These are phyloP conservation scores for Candida quercuum DNA, from an alignment of 805 yeast species.

Conservation along the genomic window DNA sequence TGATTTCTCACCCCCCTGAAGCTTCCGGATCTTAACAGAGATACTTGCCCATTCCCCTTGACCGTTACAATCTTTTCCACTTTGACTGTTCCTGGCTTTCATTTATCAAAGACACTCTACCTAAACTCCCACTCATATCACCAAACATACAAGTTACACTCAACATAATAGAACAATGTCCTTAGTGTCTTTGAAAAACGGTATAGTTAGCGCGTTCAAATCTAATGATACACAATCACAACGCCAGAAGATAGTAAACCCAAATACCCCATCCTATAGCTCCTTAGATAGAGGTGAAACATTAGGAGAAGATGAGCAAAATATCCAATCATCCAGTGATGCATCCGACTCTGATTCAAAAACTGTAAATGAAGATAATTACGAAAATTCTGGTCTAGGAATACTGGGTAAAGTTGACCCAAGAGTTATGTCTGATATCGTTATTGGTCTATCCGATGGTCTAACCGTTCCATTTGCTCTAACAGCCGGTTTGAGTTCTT, in stretches of 20 bases:
- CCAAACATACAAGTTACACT: not conserved
- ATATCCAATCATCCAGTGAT: constrained; percentile 3
- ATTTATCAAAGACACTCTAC: not conserved
- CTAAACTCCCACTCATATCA: not conserved
- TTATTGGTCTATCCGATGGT: constrained; percentile 93
- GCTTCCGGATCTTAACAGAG: too few species aligned
- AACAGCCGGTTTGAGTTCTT: constrained; percentile 89
- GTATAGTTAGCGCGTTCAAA: constrained; percentile 14
- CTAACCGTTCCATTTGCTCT: constrained; percentile 98
- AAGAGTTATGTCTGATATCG: constrained; percentile 87
- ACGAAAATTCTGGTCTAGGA: constrained; percentile 13
- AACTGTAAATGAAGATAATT: constrained; percentile 5
- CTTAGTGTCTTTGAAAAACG: constrained; percentile 22
- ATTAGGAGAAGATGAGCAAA: constrained; percentile 5
- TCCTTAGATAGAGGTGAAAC: constrained; percentile 14
- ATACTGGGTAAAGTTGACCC: constrained; percentile 67
- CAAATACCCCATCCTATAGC: constrained; percentile 11
- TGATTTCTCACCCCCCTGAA: too few species aligned
- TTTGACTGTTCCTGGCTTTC: too few species aligned
- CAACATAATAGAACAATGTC: constrained; percentile 19
- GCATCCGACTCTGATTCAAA: constrained; percentile 1
- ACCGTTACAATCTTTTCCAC: too few species aligned
- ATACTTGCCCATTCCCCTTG: too few species aligned
- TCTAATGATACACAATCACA: constrained; percentile 3
- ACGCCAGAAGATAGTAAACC: constrained; percentile 8